These are phyloP conservation scores for Lasiosphaeria hispida DNA, from an alignment of 495 filamentous ascomycete species.

Conservation along the genomic window DNA sequence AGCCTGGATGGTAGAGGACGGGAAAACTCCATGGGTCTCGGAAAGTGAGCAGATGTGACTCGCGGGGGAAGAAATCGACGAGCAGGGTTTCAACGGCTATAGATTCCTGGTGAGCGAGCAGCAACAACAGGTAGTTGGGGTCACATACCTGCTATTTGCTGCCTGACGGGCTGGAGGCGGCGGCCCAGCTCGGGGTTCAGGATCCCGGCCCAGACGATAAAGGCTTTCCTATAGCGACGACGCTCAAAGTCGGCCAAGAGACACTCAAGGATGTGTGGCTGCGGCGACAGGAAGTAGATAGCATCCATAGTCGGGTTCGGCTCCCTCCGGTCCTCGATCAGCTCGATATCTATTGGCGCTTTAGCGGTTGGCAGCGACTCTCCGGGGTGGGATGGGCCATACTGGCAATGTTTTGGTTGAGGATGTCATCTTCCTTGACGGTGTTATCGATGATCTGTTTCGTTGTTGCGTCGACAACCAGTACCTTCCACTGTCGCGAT, in stretches of 20 bases:
- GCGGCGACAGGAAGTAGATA: constrained; percentile 83
- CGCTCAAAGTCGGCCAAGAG: constrained; percentile 87
- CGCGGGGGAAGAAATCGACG: constrained; percentile 83
- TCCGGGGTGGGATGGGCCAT: constrained; percentile 31
- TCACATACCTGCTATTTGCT: constrained; percentile 59
- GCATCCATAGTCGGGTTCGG: constrained; percentile 87
- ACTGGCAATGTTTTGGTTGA: constrained; percentile 95
- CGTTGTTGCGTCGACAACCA: constrained; percentile 79
- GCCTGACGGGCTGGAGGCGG: constrained; percentile 54
- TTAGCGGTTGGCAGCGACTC: constrained; percentile 9
- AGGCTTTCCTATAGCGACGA: constrained; percentile 68
- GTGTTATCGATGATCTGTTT: constrained; percentile 82
- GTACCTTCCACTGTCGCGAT: constrained; percentile 79
- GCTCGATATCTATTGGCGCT: constrained; percentile 70
- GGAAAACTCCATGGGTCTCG: constrained; percentile 94
- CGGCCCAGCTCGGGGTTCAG: constrained; percentile 41
- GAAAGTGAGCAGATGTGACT: constrained; percentile 89
- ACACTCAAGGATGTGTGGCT: constrained; percentile 86
- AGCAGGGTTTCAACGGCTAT: constrained; percentile 65
- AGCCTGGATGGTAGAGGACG: constrained; percentile 83
- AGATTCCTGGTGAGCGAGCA: constrained; percentile 1
- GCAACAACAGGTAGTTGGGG: constrained; percentile 9
- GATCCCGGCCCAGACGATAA: constrained; percentile 77
- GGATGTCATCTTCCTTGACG: constrained; percentile 89
- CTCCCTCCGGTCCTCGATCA: constrained; percentile 78